Conservation (phyloP, 192 early-diverging fungal species). For the Podila clonocystis region DNA sequence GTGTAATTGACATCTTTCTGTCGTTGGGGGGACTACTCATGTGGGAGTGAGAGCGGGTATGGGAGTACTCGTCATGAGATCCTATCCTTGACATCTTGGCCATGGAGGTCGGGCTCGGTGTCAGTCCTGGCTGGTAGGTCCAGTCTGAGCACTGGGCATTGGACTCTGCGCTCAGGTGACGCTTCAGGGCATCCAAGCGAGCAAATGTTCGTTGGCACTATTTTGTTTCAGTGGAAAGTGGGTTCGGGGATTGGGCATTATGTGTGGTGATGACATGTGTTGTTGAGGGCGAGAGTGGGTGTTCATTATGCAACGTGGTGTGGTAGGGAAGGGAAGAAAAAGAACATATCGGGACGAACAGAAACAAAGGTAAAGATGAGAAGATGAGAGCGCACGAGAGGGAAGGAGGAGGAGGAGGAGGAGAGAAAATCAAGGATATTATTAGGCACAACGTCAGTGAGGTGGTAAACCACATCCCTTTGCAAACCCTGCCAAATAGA, state of each 20-base stretch:
- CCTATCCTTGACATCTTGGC: slow-evolving; percentile 5
- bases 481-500: slow-evolving; percentile 2
- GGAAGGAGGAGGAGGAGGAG: neutral
- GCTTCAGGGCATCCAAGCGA: slow-evolving; percentile 64
- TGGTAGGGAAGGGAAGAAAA: neutral
- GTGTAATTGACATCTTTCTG: neutral
- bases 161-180: slow-evolving; percentile 62
- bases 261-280: slow-evolving; percentile 2
- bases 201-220: slow-evolving; percentile 62
- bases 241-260: neutral
- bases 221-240: neutral
- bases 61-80: slow-evolving; percentile 11
- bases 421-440: neutral
- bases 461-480: slow-evolving; percentile 7
- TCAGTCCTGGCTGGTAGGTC: slow-evolving; percentile 32
- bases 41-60: slow-evolving; percentile 6
- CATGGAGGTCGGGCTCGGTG: neutral
- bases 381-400: neutral
- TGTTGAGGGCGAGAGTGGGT: neutral
- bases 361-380: neutral
- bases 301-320: neutral
- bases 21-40: slow-evolving; percentile 2
- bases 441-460: neutral
- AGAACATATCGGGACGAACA: neutral
- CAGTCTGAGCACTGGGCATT: slow-evolving; percentile 44